Evolutionary conservation across 2,329 filamentous ascomycete genomes (phyloP), one percentile per base, ranked within the genome.

Genomic region (Aspergillus sp.): DNA sequence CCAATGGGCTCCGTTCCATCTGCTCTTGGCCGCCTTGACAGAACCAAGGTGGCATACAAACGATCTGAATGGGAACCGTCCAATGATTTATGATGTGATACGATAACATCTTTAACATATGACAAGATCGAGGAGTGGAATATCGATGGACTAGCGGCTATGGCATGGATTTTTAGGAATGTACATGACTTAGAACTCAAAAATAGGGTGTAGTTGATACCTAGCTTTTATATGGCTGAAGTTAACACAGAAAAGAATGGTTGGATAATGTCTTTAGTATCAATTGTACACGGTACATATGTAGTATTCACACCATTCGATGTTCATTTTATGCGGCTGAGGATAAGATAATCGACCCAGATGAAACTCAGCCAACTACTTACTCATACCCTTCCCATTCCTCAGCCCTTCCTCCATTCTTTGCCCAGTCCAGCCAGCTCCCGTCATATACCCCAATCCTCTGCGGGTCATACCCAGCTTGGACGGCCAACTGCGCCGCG

Each of bases 351-450:
- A 15, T n/a, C 34, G n/a, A 15, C 13, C 43, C 9, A 51, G 15
- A 20, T 32, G 43, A 55, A 50, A 52, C 17, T 38, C 26, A 17
- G 43, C 48, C 52, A 58, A 42, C 24, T 26, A 32, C 32, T 45
- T n/a, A 65, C 51, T 68, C 66, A 48, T 66, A 60, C 11, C 68
- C 69, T 44, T 72, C 67, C 72, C 74, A 81, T 69, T 71, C 72
- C 76, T 85, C 78, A 11, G 84, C 76, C 70, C 82, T 78, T 0
- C 93, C 93, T 0, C 89, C 88, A 58, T 85, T 87, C 68, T 76
- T 83, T 62, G 81, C 81, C 95, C 95, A 98, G 71, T 98, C 93
- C 62, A 90, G 62, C 80, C 80, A 82, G 68, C 79, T 81, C 24
- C 81, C 81, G 39, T 70, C 64, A 72, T 81, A 82, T 66, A 81